A percentile compares a stretch with the other conserved stretches of the same genome.
These are phyloP conservation scores for Firmiana major DNA, from an alignment of 345 rosid species.

Conservation along the genomic window DNA sequence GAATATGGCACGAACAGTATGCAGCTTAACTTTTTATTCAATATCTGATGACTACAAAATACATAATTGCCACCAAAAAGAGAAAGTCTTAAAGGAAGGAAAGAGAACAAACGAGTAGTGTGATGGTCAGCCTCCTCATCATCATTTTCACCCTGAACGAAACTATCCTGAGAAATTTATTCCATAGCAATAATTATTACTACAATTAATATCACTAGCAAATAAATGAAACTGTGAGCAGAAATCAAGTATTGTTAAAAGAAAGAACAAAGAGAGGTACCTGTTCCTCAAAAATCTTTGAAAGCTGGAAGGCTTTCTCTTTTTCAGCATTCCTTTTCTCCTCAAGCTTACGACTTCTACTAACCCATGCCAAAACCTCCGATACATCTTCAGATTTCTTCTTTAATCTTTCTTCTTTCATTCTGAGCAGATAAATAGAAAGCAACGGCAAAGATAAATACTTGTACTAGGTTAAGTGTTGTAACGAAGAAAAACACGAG, in stretches of 20 bases:
- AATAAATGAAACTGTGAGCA: neutral
- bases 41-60: neutral
- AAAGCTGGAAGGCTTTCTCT: slow-evolving; percentile 74
- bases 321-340: slow-evolving; percentile 65
- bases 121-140: slow-evolving; percentile 52
- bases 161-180: slow-evolving; percentile 57
- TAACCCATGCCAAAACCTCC: slow-evolving; percentile 75
- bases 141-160: slow-evolving; percentile 62
- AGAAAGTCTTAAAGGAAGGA: neutral
- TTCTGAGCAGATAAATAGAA: slow-evolving; percentile 37
- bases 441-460: neutral
- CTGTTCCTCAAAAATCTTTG: slow-evolving; percentile 88
- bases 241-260: slow-evolving; percentile 14
- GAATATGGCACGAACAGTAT: neutral
- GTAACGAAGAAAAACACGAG: neutral
- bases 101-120: slow-evolving; percentile 34
- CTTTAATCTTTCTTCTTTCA: slow-evolving; percentile 75
- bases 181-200: slow-evolving; percentile 13
- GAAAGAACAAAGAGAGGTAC: slow-evolving; percentile 27
- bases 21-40: neutral
- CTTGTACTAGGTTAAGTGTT: neutral
- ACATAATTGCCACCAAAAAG: neutral
- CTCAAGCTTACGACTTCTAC: slow-evolving; percentile 70
- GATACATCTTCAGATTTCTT: slow-evolving; percentile 58
- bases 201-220: neutral